Conservation (phyloP, 352 stramenopile species). For the Phytophthora macrochlamydospora region DNA sequence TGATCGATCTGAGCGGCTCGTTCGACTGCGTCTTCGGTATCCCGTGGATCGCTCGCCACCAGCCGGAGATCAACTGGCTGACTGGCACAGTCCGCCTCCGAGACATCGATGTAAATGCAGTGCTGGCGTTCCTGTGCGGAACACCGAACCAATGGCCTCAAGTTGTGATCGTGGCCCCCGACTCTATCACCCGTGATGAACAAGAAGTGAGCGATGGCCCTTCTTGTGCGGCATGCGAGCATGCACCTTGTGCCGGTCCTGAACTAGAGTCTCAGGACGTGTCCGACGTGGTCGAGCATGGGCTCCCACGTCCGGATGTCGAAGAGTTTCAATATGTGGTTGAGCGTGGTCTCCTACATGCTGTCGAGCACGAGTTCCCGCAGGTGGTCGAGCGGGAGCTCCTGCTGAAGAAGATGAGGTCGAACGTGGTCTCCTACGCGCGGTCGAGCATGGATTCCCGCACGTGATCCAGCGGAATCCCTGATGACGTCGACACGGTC, state of each 20-base stretch:
- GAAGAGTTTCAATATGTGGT: neutral
- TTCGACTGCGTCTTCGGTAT: conserved; percentile 28
- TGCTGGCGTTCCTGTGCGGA: neutral
- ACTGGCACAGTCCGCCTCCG: neutral
- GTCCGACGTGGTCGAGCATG: neutral
- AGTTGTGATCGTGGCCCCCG: neutral
- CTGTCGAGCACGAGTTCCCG: neutral
- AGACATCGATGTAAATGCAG: neutral
- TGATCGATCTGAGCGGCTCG: conserved; percentile 18
- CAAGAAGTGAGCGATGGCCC: neutral
- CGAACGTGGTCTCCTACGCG: neutral
- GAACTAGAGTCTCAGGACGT: neutral
- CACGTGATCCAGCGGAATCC: neutral
- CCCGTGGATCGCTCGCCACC: conserved; percentile 14
- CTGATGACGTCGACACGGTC: neutral
- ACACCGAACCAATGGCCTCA: neutral
- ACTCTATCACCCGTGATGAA: neutral
- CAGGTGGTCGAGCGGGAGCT: neutral
- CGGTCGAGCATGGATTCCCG: conserved; percentile 2
- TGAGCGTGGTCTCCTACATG: neutral
- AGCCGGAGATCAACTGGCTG: conserved; percentile 14
- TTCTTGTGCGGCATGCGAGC: neutral
- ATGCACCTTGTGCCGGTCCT: neutral
- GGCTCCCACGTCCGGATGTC: neutral
- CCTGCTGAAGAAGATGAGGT: neutral